Conservation (phyloP, 2,329 filamentous ascomycete genomes). For the Pseudogymnoascus sp. region DNA sequence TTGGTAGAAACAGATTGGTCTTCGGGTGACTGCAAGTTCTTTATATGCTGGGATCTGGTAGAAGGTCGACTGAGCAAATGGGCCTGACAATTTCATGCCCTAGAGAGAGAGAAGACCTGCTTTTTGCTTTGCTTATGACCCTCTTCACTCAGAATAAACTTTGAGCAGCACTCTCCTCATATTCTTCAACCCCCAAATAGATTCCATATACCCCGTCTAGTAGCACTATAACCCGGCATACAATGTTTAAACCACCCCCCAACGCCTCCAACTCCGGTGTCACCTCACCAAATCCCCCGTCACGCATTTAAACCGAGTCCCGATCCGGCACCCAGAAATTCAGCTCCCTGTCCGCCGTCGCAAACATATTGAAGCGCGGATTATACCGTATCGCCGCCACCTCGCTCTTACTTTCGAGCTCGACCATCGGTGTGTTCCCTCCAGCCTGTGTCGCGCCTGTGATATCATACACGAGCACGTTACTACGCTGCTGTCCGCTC, state of each 20-base stretch:
- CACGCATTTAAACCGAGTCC: constrained; percentile 15
- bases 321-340: constrained; percentile 73
- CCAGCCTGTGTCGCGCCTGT: background rate
- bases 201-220: too few species aligned
- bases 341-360: constrained; percentile 79
- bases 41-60: background rate
- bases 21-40: background rate
- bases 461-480: constrained; percentile 83
- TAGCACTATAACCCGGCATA: background rate
- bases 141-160: background rate
- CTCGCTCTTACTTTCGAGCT: constrained; percentile 60
- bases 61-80: background rate
- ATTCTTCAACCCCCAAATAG: background rate
- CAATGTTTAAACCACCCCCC: background rate
- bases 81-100: background rate
- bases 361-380: constrained; percentile 85
- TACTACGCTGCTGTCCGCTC: constrained; percentile 64
- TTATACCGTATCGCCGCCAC: constrained; percentile 79
- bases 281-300: background rate
- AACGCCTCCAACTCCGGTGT: background rate
- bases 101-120: background rate
- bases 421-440: constrained; percentile 53
- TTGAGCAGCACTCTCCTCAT: background rate
- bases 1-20: background rate
- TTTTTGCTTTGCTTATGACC: background rate